Base-by-base conservation (phyloP, 495 filamentous ascomycete species). In the Thermothielavioides terrestris region DNA sequence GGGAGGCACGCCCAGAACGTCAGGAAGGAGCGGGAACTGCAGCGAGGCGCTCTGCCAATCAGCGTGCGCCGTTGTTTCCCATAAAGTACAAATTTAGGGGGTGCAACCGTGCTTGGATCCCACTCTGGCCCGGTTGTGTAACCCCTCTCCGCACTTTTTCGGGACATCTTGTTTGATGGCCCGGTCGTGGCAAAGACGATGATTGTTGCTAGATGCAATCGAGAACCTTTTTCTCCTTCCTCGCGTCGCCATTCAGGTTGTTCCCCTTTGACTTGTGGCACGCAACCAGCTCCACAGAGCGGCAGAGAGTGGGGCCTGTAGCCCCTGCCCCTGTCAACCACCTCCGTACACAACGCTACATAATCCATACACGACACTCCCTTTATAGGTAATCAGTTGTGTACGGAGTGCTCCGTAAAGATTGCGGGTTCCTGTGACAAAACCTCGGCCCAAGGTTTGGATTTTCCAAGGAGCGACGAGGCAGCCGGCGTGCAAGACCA, bases 21-120 rank as follows among this genome's bases (percentile, higher is more conserved):
- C 25, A 9, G 12, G 23, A 32, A 20, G 22, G 42, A 14, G 45
- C 46, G 38, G 38, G 52, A 43, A 49, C 45, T 34, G 9, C 9
- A 25, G 7, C 1, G 8, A 3, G 9, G 2, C 46, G 31, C 32
- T 18, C 31, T 38, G 32, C 53, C 53, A 47, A 47, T 56, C 48
- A 56, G 47, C 40, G 32, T 32, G 34, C 26, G 27, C 52, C 32
- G 45, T 21, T 22, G 32, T 28, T 42, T 34, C 34, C 21, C 17
- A 20, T 27, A 20, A 12, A 15, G 36, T 10, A 30, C 3, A 31
- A 45, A 17, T 27, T 20, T 18, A 36, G 27, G 28, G 39, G n/a
- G 22, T 39, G 42, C n/a, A 53, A 41, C n/a, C n/a, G n/a, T 39
- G 12, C 28, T 30, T 6, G 20, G 32, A 3, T 46, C 40, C 41